These are phyloP conservation scores for Phalaenopsis hybrid DNA, from an alignment of 116 monocot genomes.

Conservation along the genomic window DNA sequence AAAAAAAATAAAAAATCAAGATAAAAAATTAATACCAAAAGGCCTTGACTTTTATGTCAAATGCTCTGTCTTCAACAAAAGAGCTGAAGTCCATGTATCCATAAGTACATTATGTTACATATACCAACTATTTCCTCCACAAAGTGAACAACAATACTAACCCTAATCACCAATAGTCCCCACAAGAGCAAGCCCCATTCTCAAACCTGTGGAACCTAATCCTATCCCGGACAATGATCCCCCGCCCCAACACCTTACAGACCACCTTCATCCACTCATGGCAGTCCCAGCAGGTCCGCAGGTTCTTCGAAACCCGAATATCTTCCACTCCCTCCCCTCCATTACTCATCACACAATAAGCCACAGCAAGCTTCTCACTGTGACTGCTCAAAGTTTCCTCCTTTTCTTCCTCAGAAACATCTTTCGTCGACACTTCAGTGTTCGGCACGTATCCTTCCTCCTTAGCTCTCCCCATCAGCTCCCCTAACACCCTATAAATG, in stretches of 20 bases:
- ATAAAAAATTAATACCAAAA: too few species aligned
- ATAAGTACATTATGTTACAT: too few species aligned
- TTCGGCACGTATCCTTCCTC: constrained; percentile 26
- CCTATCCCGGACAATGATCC: constrained; percentile 52
- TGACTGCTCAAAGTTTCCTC: constrained; percentile 53
- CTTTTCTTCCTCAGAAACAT: constrained; percentile 61
- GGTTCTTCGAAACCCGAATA: constrained; percentile 60
- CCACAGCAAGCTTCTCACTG: constrained; percentile 65
- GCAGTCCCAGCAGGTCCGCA: constrained; percentile 53
- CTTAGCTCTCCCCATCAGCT: constrained; percentile 30
- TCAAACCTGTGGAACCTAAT: constrained; percentile 60
- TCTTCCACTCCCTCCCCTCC: constrained; percentile 24
- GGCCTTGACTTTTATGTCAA: too few species aligned
- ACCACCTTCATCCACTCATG: constrained; percentile 66
- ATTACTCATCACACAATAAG: constrained; percentile 37
- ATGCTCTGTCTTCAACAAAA: too few species aligned
- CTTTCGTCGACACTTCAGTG: constrained; percentile 32
- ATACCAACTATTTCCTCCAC: too few species aligned
- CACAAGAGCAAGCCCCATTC: constrained; percentile 43
- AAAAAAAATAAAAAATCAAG: too few species aligned
- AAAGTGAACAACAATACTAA: not conserved
- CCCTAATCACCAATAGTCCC: constrained; percentile 46
- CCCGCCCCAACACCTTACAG: constrained; percentile 32
- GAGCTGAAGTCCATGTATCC: too few species aligned
- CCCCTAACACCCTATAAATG: constrained; percentile 21